These are phyloP conservation scores for Jatropha multifida DNA, from an alignment of 441 rosid species.

Conservation along the genomic window DNA sequence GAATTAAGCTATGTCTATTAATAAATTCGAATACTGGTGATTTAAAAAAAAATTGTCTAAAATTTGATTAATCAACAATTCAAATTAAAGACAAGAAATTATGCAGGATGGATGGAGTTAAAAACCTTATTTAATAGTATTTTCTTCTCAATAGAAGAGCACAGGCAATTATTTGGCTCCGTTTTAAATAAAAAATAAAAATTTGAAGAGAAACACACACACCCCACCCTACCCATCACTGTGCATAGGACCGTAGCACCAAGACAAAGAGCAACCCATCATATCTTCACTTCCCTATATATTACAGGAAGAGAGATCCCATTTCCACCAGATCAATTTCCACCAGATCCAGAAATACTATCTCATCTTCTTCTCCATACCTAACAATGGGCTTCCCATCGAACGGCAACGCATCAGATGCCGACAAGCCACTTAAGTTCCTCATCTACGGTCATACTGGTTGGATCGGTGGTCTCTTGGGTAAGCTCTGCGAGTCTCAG, in stretches of 20 bases:
- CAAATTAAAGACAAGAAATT: no score
- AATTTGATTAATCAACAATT: no score
- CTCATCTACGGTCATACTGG: constrained; percentile 90
- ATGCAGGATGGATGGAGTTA: no score
- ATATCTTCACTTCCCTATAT: not conserved
- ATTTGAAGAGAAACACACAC: not conserved
- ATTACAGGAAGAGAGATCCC: not conserved
- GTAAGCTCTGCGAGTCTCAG: constrained; percentile 63
- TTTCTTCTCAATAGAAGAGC: no score
- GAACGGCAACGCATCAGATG: constrained; percentile 39
- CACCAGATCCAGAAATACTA: constrained; percentile 17
- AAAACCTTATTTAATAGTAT: no score
- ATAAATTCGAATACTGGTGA: no score
- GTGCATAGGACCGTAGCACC: not conserved
- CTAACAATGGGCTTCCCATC: constrained; percentile 53
- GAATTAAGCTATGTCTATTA: no score
- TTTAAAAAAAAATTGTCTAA: no score
- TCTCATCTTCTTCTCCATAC: not conserved
- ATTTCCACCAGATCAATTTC: not conserved
- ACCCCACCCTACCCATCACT: not conserved
- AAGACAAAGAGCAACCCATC: not conserved
- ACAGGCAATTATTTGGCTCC: not conserved
- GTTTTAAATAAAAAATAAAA: not conserved
- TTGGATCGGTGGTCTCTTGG: constrained; percentile 94
- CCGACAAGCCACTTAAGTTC: constrained; percentile 48